Conservation (phyloP, 495 filamentous ascomycete genomes). For the Penicillium pancosmium region DNA sequence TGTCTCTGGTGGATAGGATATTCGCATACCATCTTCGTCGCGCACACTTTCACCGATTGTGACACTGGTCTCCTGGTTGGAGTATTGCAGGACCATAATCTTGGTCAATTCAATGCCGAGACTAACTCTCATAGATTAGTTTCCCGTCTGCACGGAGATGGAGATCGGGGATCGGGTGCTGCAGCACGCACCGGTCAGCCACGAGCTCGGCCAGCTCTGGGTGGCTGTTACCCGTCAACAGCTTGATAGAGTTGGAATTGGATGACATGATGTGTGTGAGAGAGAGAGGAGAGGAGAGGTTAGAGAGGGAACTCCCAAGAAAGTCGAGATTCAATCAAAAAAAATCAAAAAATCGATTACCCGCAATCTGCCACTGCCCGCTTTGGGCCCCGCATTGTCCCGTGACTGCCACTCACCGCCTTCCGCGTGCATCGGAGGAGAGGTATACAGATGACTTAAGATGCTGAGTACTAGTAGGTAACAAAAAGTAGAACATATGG, state of each 20-base stretch:
- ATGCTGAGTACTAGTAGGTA: too few relatives aligned
- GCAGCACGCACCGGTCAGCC: constrained; percentile 71
- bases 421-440: background rate
- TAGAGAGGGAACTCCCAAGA: constrained; percentile 7
- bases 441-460: too few relatives aligned
- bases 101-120: constrained; percentile 92
- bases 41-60: constrained; percentile 96
- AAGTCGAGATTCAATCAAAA: constrained; percentile 12
- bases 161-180: background rate
- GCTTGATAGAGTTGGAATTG: constrained; percentile 97
- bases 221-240: constrained; percentile 95
- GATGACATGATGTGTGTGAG: constrained; percentile 58
- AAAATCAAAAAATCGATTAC: constrained; percentile 19
- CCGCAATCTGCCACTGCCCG: constrained; percentile 19
- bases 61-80: constrained; percentile 96
- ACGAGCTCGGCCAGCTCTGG: constrained; percentile 86
- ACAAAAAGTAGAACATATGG: constrained; percentile 14
- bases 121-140: constrained; percentile 45
- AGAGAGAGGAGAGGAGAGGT: constrained; percentile 6
- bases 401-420: constrained; percentile 36
- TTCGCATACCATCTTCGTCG: constrained; percentile 81
- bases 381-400: constrained; percentile 34
- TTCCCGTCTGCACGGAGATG: background rate
- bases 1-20: constrained; percentile 5
- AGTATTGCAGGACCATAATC: constrained; percentile 93